Base-by-base conservation (phyloP, 116 monocot genomes). In the Trichopus zeylanicus region DNA sequence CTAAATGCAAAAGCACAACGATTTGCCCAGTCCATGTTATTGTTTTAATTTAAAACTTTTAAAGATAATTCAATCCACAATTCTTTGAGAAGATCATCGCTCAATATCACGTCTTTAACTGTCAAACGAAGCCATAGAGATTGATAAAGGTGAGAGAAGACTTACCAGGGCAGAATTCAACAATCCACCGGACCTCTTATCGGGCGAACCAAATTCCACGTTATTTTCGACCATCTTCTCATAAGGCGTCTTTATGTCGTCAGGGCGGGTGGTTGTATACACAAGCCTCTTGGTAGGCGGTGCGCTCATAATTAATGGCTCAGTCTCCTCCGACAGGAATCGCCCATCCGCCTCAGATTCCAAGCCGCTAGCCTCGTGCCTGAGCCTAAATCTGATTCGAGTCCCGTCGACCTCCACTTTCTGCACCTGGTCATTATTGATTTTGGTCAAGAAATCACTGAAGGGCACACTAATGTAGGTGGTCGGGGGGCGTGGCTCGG, bases 351-450 rank as follows among this genome's bases (percentile, higher is more conserved):
- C 53, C 30, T 77, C 84, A 4, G 67, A 64, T 31, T 75, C 80
- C 1, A 30, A 47, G 1, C 27, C 48, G 29, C 12, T 59, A 9
- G 29, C 57, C 5, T 82, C 79, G 19, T 71, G 46, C 38, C 73
- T 82, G 72, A 89, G 26, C 37, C 67, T 78, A 57, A 99, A 99
- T 80, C 88, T 72, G 28, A 99, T 99, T 26, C 86, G 80, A 24
- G 92, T 88, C 5, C 99, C 99, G 48, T 99, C 99, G 9, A 99
- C 86, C 88, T 99, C 99, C 27, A 92, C 99, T 74, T 92, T 99
- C 53, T 81, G 80, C 59, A 99, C 88, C 65, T 86, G 88, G 23
- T 92, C 70, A 37, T 65, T 81, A 60, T 75, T 88, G 30, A 99
- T 73, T 75, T 81, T 99, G 67, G 76, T 79, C 76, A 99, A 75